Percentiles rank a stretch among this genome's conserved stretches.
Conservation (phyloP, 345 rosid species). For the Carallia brachiata region DNA sequence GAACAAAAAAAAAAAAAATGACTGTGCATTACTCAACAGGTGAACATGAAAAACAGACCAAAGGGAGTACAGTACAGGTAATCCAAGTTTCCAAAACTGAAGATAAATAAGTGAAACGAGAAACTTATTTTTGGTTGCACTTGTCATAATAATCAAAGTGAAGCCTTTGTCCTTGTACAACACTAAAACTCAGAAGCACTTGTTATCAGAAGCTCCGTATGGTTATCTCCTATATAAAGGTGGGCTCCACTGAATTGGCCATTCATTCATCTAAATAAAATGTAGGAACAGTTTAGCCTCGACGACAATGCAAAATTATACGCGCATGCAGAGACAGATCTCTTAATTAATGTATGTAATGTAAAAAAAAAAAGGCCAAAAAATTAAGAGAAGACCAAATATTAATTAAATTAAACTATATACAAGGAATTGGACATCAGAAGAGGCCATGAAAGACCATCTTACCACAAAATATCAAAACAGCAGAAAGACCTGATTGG, state of each 20-base stretch:
- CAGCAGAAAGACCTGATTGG: not conserved
- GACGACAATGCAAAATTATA: constrained; percentile 7
- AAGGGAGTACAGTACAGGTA: not conserved
- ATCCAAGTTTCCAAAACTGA: not conserved
- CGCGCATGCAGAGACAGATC: constrained; percentile 25
- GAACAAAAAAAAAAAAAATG: not conserved
- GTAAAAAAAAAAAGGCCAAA: constrained; percentile 8
- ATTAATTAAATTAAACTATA: not conserved
- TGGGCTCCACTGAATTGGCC: constrained; percentile 16
- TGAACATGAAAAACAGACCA: not conserved
- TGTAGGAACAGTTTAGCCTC: constrained; percentile 10
- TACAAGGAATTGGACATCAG: not conserved
- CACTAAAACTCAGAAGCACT: constrained; percentile 10
- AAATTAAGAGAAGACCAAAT: not conserved
- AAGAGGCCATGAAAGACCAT: not conserved
- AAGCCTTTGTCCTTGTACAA: not conserved
- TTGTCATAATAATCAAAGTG: not conserved
- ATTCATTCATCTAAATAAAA: not conserved
- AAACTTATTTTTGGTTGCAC: not conserved
- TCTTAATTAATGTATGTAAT: not conserved
- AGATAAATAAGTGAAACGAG: not conserved
- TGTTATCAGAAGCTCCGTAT: constrained; percentile 23
- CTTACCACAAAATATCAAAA: not conserved
- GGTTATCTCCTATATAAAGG: constrained; percentile 1
- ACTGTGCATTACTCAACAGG: not conserved